Base-by-base conservation (phyloP, 169 alveolate species). In the Plasmodium vinckei region DNA sequence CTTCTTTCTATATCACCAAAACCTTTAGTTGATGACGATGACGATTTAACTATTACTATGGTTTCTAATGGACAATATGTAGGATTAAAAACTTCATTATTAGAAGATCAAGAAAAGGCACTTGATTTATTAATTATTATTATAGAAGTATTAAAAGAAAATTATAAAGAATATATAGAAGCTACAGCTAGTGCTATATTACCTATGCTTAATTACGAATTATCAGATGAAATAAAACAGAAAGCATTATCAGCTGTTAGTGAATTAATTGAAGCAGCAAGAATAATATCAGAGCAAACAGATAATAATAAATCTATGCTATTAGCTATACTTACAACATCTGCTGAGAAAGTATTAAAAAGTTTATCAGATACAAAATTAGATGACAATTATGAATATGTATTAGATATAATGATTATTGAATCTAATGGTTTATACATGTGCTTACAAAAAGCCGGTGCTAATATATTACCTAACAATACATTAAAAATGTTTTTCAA, bases 201-300 rank as follows among this genome's bases (percentile, higher is more conserved):
- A 69, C 97, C 97, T 5, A 87, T 94, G 60, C 73, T 95, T 65
- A 47, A 88, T 53, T 89, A 91, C 68, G 88, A 93, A 64, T 90
- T 95, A 47, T 90, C 97, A 9, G 94, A 93, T 54, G 97, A 94
- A n/a, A 69, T 95, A 63, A 94, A 93, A 73, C 93, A 94, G 84
- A 92, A 79, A 82, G 94, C 97, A 13, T 87, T 95, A 33, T 77
- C 84, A 12, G 95, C 97, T 5, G 82, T 95, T 88, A 96, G 97
- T 42, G 84, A 94, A n/a, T 87, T 95, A 65, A 94, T 95, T 33
- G 94, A 87, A n/a, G 97, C 96, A 39, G 92, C 95, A 42, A 63
- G 86, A 61, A 65, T 92, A 7, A 89, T 93, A 17, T 53, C 92
- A 13, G 95, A 93, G 46, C 89, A 92, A 87, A 87, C 87, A 12